Evolutionary conservation across 768 basidiomycete genomes (phyloP).

Genomic region (Macrocybe gigantea): DNA sequence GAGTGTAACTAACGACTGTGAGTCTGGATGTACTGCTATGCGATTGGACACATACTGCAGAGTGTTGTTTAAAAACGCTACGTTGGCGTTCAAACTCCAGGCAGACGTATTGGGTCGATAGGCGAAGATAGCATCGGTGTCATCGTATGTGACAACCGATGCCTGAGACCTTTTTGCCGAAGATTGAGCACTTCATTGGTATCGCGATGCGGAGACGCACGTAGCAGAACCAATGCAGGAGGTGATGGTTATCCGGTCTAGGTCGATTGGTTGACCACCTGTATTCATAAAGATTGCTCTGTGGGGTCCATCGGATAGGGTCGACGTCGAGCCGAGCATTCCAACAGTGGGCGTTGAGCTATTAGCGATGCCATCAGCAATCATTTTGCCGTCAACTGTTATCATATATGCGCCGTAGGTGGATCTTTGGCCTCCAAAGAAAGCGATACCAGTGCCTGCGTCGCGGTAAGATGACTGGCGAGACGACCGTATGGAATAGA

Average conservation of each 20-base stretch:
- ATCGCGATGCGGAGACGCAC: constrained; percentile 18
- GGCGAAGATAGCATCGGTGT: constrained; percentile 28
- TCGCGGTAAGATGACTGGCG: background rate
- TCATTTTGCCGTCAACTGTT: constrained; percentile 35
- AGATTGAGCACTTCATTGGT: background rate
- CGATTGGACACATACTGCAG: constrained; percentile 32
- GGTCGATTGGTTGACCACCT: constrained; percentile 37
- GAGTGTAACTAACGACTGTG: constrained; percentile 28
- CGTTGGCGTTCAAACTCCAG: constrained; percentile 27
- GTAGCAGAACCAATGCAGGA: constrained; percentile 29
- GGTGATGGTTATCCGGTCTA: constrained; percentile 42
- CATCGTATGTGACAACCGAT: constrained; percentile 31
- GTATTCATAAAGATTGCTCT: constrained; percentile 41
- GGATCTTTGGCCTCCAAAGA: constrained; percentile 41
- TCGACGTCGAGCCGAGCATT: constrained; percentile 36
- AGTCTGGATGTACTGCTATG: background rate
- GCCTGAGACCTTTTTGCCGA: constrained; percentile 14
- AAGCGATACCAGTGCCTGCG: constrained; percentile 44
- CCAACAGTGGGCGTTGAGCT: constrained; percentile 25
- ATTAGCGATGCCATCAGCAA: constrained; percentile 28
- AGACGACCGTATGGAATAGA: background rate
- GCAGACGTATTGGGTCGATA: constrained; percentile 30
- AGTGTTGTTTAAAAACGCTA: constrained; percentile 28
- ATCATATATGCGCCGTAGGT: constrained; percentile 43
- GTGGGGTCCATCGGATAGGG: constrained; percentile 39